Conservation (phyloP, 306 rosid genomes). For the cucumber (Cucumis sativus) region Cucumber_9930_V3 NC_026660.2:27092001-27092500, state of each 20-base stretch:
- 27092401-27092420: background rate
- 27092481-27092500: background rate
- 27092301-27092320: background rate
- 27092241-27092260: background rate
- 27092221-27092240: background rate
- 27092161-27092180: no score
- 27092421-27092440: constrained; percentile 10
- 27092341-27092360: background rate
- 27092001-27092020: background rate
- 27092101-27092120: background rate
- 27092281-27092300: background rate
- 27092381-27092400: background rate
- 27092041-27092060: background rate
- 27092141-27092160: no score
- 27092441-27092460: background rate
- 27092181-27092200: no score
- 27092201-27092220: no score
- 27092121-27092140: no score
- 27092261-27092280: background rate
- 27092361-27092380: background rate
- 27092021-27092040: background rate
- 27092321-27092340: background rate
- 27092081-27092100: background rate
- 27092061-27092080: background rate
- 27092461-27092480: background rate